These are phyloP conservation scores for Solanum hybrid DNA, from an alignment of 305 asterid species.

Conservation along the genomic window DNA sequence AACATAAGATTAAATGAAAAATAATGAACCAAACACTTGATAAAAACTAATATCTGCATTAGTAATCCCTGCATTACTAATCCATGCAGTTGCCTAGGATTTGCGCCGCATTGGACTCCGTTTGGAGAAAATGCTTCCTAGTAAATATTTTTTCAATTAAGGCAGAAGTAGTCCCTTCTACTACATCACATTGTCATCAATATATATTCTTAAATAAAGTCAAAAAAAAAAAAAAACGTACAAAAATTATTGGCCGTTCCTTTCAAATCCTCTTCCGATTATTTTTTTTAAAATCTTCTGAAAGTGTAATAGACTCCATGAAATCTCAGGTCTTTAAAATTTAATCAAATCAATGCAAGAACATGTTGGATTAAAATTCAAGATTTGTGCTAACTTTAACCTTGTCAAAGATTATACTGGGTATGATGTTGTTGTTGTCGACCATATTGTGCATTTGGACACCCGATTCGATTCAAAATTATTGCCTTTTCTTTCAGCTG, in stretches of 20 bases:
- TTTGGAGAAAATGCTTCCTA: too few species aligned
- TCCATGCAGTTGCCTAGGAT: too few species aligned
- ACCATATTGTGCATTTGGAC: not conserved
- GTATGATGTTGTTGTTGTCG: not conserved
- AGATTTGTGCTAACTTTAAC: not conserved
- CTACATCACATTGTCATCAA: not conserved
- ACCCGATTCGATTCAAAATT: not conserved
- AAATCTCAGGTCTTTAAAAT: not conserved
- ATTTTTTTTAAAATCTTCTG: too few species aligned
- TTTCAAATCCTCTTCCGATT: not conserved
- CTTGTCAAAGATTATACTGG: not conserved
- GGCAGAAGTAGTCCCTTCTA: too few species aligned
- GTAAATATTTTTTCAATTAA: too few species aligned
- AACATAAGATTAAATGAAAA: too few species aligned
- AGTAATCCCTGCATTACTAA: too few species aligned
- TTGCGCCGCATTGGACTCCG: too few species aligned
- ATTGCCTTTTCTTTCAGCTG: not conserved
- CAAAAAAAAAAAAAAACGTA: not conserved
- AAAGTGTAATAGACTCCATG: not conserved
- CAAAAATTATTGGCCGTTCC: not conserved
- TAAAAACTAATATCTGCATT: too few species aligned
- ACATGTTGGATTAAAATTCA: not conserved
- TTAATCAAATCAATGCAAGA: not conserved
- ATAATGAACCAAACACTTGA: too few species aligned
- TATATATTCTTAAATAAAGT: not conserved